Conservation (phyloP, 352 stramenopile species). For the Phytophthora pisi region DNA sequence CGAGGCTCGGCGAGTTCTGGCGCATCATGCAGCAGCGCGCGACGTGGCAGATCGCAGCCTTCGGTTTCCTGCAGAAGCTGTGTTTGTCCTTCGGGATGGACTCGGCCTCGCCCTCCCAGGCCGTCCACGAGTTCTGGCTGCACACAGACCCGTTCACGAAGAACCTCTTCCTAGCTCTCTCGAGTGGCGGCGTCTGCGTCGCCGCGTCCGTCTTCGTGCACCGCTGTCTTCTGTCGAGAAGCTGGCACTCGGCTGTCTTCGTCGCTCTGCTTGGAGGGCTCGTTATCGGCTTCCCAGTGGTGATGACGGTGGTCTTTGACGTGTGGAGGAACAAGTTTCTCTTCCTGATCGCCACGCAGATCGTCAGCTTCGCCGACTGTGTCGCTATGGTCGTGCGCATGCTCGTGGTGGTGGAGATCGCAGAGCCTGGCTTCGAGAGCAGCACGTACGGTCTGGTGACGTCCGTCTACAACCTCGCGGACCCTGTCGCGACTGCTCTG, state of each 20-base stretch:
- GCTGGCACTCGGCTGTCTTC: slow-evolving; percentile 64
- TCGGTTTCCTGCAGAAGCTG: slow-evolving; percentile 69
- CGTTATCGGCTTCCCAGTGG: slow-evolving; percentile 40
- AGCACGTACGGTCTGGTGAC: slow-evolving; percentile 80
- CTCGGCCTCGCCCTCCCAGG: slow-evolving; percentile 48
- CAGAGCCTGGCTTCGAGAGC: slow-evolving; percentile 76
- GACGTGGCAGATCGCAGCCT: slow-evolving; percentile 76
- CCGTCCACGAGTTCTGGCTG: slow-evolving; percentile 67
- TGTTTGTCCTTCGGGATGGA: slow-evolving; percentile 63
- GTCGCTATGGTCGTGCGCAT: slow-evolving; percentile 79
- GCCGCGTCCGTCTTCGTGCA: slow-evolving; percentile 61
- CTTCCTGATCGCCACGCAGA: slow-evolving; percentile 55
- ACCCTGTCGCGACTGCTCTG: slow-evolving; percentile 57
- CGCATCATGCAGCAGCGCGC: slow-evolving; percentile 62
- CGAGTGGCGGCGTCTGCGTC: slow-evolving; percentile 55
- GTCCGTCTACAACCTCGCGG: slow-evolving; percentile 76
- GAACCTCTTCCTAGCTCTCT: slow-evolving; percentile 63
- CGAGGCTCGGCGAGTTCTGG: slow-evolving; percentile 55
- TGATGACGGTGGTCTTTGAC: slow-evolving; percentile 62
- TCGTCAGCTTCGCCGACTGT: slow-evolving; percentile 66
- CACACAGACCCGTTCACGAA: slow-evolving; percentile 67
- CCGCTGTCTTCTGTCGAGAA: slow-evolving; percentile 58
- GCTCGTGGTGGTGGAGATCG: slow-evolving; percentile 81
- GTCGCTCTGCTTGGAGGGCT: slow-evolving; percentile 52
- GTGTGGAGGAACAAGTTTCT: slow-evolving; percentile 69